A percentile compares a stretch with the other conserved stretches of the same genome.
phyloP scores from a whole-genome alignment of 1,284 basidiomycete species.

The Ustanciosporium gigantosporum region DNA sequence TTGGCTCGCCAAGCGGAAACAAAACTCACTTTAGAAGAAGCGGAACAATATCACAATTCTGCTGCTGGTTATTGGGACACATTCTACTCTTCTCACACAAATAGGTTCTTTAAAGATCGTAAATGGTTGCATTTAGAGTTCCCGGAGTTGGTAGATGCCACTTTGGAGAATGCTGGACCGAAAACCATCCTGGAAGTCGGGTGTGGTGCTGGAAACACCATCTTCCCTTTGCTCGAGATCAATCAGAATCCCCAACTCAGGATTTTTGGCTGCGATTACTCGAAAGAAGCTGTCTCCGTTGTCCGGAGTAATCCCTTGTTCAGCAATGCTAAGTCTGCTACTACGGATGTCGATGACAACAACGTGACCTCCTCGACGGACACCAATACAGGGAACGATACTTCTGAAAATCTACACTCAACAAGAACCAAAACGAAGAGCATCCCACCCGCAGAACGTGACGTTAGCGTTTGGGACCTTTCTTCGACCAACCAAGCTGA shows the following conservation, averaged over 20 bases:
- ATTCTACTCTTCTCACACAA: constrained; percentile 54
- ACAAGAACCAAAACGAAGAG: neutral
- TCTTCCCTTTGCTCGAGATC: constrained; percentile 80
- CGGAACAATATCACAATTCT: constrained; percentile 36
- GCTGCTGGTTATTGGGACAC: constrained; percentile 53
- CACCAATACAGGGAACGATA: too few species aligned
- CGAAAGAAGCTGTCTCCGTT: constrained; percentile 83
- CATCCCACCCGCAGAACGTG: constrained; percentile 66
- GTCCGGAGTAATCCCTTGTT: constrained; percentile 67
- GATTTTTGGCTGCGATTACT: constrained; percentile 87
- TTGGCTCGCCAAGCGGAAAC: constrained; percentile 45
- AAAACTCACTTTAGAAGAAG: constrained; percentile 40
- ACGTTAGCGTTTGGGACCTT: constrained; percentile 88
- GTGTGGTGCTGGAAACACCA: constrained; percentile 76
- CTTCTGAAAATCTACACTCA: too few species aligned
- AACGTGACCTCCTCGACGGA: too few species aligned
- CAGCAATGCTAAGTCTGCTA: too few species aligned
- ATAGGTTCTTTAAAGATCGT: constrained; percentile 59
- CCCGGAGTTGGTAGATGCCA: constrained; percentile 53
- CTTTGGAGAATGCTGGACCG: constrained; percentile 17
- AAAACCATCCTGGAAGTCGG: constrained; percentile 55
- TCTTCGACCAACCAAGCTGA: constrained; percentile 61
- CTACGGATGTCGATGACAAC: too few species aligned
- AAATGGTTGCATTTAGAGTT: constrained; percentile 58
- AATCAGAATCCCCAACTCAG: constrained; percentile 80